Base-by-base conservation (phyloP, 208 protist genomes). In the Leishmania mexicana region DNA sequence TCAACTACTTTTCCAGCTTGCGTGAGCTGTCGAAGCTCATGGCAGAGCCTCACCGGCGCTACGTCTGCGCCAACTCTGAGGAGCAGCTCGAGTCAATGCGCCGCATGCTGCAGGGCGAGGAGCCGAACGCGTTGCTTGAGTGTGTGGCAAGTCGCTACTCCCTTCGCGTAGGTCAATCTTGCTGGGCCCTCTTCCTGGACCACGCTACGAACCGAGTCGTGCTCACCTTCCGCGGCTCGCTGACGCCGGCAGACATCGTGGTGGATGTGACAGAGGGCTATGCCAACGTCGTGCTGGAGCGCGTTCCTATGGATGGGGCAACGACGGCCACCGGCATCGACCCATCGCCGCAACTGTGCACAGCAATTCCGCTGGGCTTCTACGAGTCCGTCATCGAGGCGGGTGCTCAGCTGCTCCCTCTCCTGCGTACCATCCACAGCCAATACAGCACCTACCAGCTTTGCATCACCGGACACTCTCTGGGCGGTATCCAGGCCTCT, bases 381-480 rank as follows among this genome's bases (percentile, higher is more conserved):
- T 94, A 93, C 80, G 78, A 85, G 45, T 85, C 88, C 15, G 86
- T 89, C 11, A 81, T 86, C 76, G 86, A 92, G 51, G 87, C 85
- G 0, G 87, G 86, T 1, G 51, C 53, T 31, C 78, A 81, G 51
- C 40, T 96, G 40, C 76, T 93, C 35, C 86, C 86, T 31, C 75
- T 81, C 1, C 84, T 97, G 53, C 60, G 78, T 47, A 76, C 70
- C 35, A 88, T 96, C 38, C 76, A 90, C 72, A 76, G 65, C 15
- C 88, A 90, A 71, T 93, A 93, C 81, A 65, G 78, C 47, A 75
- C 85, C 75, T 97, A 96, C 83, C 83, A 89, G 51, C 86, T 96
- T 42, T 81, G 93, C 76, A 71, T 94, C 70, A 95, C 93, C 17
- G 94, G 94, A 11, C 94, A 97, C 86, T 97, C 92, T 47, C 92